Evolutionary conservation across 2,329 filamentous ascomycete genomes (phyloP).

Genomic region (Colletotrichum kahawae): DNA sequence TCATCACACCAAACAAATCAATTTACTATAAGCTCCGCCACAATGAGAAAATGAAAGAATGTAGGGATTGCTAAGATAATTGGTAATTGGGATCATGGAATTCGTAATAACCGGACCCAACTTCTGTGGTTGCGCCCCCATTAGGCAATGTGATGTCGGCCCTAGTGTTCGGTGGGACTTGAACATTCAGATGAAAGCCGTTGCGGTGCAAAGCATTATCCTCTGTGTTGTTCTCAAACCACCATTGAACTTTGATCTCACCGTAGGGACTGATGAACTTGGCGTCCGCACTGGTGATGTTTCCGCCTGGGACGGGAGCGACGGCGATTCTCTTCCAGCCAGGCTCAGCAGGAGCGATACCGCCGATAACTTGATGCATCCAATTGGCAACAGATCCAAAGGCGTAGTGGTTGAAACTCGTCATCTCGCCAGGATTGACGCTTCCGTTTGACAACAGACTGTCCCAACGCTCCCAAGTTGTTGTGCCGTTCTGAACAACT

Average conservation of each 20-base stretch:
- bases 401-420: slow-evolving; percentile 56
- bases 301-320: slow-evolving; percentile 38
- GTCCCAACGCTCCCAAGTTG: slow-evolving; percentile 58
- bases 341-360: slow-evolving; percentile 41
- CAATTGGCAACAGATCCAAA: slow-evolving; percentile 54
- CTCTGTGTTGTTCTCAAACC: slow-evolving; percentile 19
- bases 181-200: slow-evolving; percentile 7
- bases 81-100: slow-evolving; percentile 7
- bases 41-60: neutral
- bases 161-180: slow-evolving; percentile 11
- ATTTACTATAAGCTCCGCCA: neutral
- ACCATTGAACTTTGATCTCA: slow-evolving; percentile 31
- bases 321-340: slow-evolving; percentile 45
- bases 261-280: slow-evolving; percentile 38
- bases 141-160: slow-evolving; percentile 14
- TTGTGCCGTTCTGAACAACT: slow-evolving; percentile 50
- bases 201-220: slow-evolving; percentile 6
- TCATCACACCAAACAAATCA: neutral
- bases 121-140: neutral
- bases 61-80: neutral
- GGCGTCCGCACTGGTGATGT: slow-evolving; percentile 36
- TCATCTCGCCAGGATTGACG: slow-evolving; percentile 52
- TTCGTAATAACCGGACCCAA: slow-evolving; percentile 15
- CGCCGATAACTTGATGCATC: slow-evolving; percentile 49
- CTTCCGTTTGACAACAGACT: slow-evolving; percentile 46